Evolutionary conservation across 495 filamentous ascomycete species (phyloP).

Genomic region (Aspergillus diversus): DNA sequence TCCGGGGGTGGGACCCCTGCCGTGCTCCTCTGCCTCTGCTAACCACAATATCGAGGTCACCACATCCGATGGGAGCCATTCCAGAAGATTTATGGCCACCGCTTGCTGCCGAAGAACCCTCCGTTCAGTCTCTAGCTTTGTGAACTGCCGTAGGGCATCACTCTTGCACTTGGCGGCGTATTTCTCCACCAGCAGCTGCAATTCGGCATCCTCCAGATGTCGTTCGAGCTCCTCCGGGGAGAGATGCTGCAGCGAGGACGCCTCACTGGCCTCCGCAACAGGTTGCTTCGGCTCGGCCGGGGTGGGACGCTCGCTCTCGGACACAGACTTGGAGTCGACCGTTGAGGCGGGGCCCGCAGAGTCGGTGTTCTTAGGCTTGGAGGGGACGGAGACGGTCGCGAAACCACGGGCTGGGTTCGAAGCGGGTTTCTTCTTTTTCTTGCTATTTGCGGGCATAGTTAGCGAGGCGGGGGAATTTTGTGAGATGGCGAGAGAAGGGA

Average conservation of each 20-base stretch:
- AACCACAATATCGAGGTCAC: slow-evolving; percentile 72
- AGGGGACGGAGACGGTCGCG: slow-evolving; percentile 87
- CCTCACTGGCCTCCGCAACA: slow-evolving; percentile 23
- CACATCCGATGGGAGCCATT: slow-evolving; percentile 81
- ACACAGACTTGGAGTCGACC: slow-evolving; percentile 41
- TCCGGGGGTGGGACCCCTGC: slow-evolving; percentile 36
- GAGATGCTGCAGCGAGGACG: slow-evolving; percentile 52
- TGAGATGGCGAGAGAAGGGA: background rate
- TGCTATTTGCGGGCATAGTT: slow-evolving; percentile 73
- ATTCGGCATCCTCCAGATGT: slow-evolving; percentile 77
- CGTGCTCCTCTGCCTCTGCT: slow-evolving; percentile 45
- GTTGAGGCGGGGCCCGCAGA: slow-evolving; percentile 36
- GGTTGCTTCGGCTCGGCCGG: slow-evolving; percentile 28
- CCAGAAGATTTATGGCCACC: slow-evolving; percentile 65
- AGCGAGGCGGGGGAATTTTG: background rate
- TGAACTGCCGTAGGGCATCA: slow-evolving; percentile 68
- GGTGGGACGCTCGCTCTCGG: slow-evolving; percentile 46
- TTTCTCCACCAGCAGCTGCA: slow-evolving; percentile 84
- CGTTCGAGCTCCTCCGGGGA: slow-evolving; percentile 83
- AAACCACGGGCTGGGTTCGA: slow-evolving; percentile 88
- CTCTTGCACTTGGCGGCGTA: slow-evolving; percentile 68
- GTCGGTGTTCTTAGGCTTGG: slow-evolving; percentile 58
- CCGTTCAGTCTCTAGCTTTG: slow-evolving; percentile 76
- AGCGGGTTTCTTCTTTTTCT: slow-evolving; percentile 85
- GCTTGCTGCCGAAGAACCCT: slow-evolving; percentile 76